Evolutionary conservation across 2,329 filamentous ascomycete genomes (phyloP).

Genomic region (Chaetothyriales sp.): DNA sequence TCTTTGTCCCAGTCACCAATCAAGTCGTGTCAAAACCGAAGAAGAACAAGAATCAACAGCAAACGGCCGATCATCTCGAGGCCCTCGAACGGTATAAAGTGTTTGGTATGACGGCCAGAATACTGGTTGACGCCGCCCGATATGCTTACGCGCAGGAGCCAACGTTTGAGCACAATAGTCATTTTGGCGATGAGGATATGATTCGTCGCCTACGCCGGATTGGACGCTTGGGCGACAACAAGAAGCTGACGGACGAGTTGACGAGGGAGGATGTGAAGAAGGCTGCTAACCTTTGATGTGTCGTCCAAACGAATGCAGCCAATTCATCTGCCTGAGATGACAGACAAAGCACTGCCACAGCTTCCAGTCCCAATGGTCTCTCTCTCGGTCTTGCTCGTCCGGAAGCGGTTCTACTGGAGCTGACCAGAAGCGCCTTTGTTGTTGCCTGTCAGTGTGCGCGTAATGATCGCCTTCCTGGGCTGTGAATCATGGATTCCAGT

Average conservation of each 20-base stretch:
- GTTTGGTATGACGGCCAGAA: conserved; percentile 88
- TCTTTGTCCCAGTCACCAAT: conserved; percentile 68
- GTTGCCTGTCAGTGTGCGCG: background rate
- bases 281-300: conserved; percentile 31
- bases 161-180: conserved; percentile 61
- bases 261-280: conserved; percentile 38
- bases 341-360: background rate
- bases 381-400: background rate
- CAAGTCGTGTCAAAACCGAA: conserved; percentile 53
- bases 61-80: conserved; percentile 28
- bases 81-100: conserved; percentile 57
- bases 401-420: background rate
- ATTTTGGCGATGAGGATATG: conserved; percentile 54
- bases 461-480: background rate
- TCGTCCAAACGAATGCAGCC: background rate
- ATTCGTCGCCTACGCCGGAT: conserved; percentile 43
- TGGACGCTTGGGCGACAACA: conserved; percentile 41
- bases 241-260: conserved; percentile 39
- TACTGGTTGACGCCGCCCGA: conserved; percentile 74
- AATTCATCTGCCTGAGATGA: background rate
- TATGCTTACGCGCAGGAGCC: conserved; percentile 73
- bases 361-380: background rate
- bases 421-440: background rate
- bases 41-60: conserved; percentile 30
- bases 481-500: background rate